These are phyloP conservation scores for Piper betle DNA, from an alignment of 164 flowering plant genomes.

Conservation along the genomic window DNA sequence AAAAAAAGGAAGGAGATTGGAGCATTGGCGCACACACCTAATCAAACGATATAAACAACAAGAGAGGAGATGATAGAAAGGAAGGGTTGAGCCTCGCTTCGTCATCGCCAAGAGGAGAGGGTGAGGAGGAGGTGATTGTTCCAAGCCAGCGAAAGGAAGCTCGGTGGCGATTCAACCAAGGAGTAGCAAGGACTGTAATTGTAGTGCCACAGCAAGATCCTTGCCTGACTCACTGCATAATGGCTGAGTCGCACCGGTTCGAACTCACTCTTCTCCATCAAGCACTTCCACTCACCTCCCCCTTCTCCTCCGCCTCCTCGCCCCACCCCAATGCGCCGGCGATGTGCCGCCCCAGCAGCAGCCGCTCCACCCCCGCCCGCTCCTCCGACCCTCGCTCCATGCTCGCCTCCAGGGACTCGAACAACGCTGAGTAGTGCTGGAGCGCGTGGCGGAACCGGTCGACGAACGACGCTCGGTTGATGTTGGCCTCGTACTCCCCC, in stretches of 20 bases:
- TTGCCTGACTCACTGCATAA: slow-evolving; percentile 82
- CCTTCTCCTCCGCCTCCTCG: slow-evolving; percentile 25
- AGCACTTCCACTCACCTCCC: slow-evolving; percentile 45
- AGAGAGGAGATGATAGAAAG: too few species aligned
- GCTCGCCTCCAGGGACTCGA: slow-evolving; percentile 79
- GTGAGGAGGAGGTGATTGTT: slow-evolving; percentile 62
- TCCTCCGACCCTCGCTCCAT: slow-evolving; percentile 47
- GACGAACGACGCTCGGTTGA: slow-evolving; percentile 44
- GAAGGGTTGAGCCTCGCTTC: too few species aligned
- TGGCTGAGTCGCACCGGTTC: slow-evolving; percentile 52
- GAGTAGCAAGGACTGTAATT: slow-evolving; percentile 53
- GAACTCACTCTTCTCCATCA: slow-evolving; percentile 68
- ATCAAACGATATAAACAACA: too few species aligned
- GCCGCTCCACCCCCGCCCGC: slow-evolving; percentile 45
- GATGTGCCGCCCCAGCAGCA: slow-evolving; percentile 50
- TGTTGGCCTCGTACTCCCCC: slow-evolving; percentile 69
- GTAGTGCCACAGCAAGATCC: slow-evolving; percentile 70
- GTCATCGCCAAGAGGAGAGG: slow-evolving; percentile 76
- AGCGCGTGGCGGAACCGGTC: slow-evolving; percentile 54
- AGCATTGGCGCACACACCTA: too few species aligned
- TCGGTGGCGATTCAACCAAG: slow-evolving; percentile 47
- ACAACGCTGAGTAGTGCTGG: slow-evolving; percentile 57
- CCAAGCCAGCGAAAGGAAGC: slow-evolving; percentile 83
- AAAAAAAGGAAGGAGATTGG: too few species aligned
- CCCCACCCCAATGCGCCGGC: slow-evolving; percentile 38